Conservation (phyloP, 768 basidiomycete genomes). For the Podaxis sp. region DNA sequence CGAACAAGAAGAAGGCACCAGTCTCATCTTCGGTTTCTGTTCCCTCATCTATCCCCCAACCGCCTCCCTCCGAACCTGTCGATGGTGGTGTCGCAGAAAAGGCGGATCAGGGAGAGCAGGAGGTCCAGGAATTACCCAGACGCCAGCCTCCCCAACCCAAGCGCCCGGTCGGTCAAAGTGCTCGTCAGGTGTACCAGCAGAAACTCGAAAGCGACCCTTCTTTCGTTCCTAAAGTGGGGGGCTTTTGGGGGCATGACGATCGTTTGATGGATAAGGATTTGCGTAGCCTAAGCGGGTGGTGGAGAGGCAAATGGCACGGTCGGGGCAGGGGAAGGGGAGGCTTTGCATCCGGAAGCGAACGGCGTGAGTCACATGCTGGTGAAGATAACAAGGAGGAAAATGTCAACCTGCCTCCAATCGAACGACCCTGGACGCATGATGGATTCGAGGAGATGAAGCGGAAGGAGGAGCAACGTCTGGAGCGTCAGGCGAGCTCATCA, state of each 20-base stretch:
- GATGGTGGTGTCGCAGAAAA: constrained; percentile 10
- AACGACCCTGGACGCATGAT: constrained; percentile 80
- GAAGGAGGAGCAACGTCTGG: constrained; percentile 57
- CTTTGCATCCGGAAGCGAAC: constrained; percentile 32
- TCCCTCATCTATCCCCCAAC: constrained; percentile 6
- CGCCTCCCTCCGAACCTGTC: constrained; percentile 8
- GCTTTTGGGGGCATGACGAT: constrained; percentile 96
- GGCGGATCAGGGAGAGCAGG: neutral
- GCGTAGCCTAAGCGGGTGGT: constrained; percentile 83
- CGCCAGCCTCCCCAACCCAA: constrained; percentile 21
- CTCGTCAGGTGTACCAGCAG: constrained; percentile 85
- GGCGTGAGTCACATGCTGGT: constrained; percentile 62
- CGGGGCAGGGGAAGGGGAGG: constrained; percentile 52
- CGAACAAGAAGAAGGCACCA: constrained; percentile 25
- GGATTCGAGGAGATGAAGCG: constrained; percentile 87
- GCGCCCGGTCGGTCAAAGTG: constrained; percentile 54
- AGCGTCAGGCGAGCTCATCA: constrained; percentile 17
- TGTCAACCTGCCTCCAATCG: constrained; percentile 51
- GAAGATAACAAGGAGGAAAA: constrained; percentile 25
- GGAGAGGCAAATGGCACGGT: constrained; percentile 78
- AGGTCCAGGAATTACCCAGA: constrained; percentile 4
- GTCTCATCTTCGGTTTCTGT: neutral
- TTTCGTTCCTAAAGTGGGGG: constrained; percentile 86
- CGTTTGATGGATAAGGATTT: constrained; percentile 81
- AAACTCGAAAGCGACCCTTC: constrained; percentile 83